Base-by-base conservation (phyloP, 2,329 filamentous ascomycete species). In the Alternaria rosae region DNA sequence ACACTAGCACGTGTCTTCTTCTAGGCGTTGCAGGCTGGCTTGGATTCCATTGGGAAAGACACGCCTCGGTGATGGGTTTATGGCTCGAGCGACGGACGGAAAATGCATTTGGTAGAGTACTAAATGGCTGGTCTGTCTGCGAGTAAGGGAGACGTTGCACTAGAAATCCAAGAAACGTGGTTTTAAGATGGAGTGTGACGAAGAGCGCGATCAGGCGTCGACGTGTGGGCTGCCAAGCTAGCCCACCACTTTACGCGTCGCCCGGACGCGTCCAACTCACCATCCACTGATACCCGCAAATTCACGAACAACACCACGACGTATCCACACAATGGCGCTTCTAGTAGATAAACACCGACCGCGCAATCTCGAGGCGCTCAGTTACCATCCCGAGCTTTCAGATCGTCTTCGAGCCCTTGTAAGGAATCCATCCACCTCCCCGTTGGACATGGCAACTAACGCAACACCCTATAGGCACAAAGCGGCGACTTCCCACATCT, bases 401-500 rank as follows among this genome's bases (percentile, higher is more conserved):
- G 90, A 93, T 25, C 89, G 94, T 61, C 86, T 99, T 48, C 89
- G 90, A 71, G 93, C 95, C 28, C 85, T 99, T 66, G 94, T 97
- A 87, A 72, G 87, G 26, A 51, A 47, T 25, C 20, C 54, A 20
- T 15, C 7, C 50, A 57, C 15, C 32, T 12, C 35, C n/a, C 35
- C 62, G 52, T 43, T 50, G 55, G 62, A 55, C 32, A 57, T 15
- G 23, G 48, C 26, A 62, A 55, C 63, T 67, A 64, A 71, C 54
- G 17, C 23, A 26, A 43, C 25, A 28, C 11, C 41, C 21, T 28
- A 15, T 64, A 97, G 94, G 95, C 95, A 57, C 92, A 96, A 87
- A 96, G 92, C 81, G 93, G 94, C 71, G 96, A 99, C 80, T 99
- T 99, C 78, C 95, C 95, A 52, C 96, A 99, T 82, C 89, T 99